These are phyloP conservation scores for Gillenia trifoliata DNA, from an alignment of 306 rosid genomes.

Conservation along the genomic window DNA sequence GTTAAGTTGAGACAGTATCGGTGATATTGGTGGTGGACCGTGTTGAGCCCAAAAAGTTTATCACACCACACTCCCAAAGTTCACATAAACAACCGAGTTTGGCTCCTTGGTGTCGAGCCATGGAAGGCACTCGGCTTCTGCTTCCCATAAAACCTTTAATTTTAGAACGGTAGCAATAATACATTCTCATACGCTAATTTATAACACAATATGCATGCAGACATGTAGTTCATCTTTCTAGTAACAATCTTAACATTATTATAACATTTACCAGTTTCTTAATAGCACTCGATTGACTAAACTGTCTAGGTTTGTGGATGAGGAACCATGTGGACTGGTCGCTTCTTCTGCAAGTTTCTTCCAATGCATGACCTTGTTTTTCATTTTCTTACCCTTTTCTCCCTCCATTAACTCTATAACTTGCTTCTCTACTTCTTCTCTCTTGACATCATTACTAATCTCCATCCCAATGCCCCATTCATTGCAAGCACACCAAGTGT, in stretches of 20 bases:
- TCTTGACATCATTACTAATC: slow-evolving; percentile 17
- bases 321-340: neutral
- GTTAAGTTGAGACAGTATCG: too few relatives aligned
- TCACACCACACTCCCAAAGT: neutral
- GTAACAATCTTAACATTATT: too few relatives aligned
- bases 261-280: too few relatives aligned
- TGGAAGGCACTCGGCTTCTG: neutral
- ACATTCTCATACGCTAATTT: too few relatives aligned
- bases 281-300: neutral
- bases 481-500: neutral
- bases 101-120: neutral
- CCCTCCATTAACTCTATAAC: slow-evolving; percentile 1
- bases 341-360: neutral
- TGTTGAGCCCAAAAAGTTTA: too few relatives aligned
- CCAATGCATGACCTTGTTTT: neutral
- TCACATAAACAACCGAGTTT: neutral
- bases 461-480: slow-evolving; percentile 21
- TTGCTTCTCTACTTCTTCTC: slow-evolving; percentile 15
- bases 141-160: too few relatives aligned
- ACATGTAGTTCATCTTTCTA: too few relatives aligned
- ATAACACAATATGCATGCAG: too few relatives aligned
- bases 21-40: too few relatives aligned
- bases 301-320: neutral
- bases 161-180: too few relatives aligned
- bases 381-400: slow-evolving; percentile 11